Conservation (phyloP, 2,329 filamentous ascomycete species). For the Fusarium albosuccineum region DNA sequence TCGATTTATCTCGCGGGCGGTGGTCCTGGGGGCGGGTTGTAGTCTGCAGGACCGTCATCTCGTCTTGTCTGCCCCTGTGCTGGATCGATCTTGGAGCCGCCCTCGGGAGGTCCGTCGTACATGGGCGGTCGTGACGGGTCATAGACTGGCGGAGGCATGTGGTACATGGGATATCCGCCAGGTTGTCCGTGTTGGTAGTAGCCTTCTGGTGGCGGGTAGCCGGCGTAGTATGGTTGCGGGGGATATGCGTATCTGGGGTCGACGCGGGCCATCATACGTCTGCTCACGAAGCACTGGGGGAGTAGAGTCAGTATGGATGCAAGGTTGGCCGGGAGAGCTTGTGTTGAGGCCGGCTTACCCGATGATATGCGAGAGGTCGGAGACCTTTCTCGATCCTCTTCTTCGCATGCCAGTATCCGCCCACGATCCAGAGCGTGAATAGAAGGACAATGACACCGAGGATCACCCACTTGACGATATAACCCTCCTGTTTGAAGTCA, state of each 20-base stretch:
- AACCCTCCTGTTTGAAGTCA: constrained; percentile 63
- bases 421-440: constrained; percentile 72
- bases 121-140: constrained; percentile 69
- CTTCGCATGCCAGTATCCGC: constrained; percentile 79
- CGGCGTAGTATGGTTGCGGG: constrained; percentile 52
- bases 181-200: constrained; percentile 31
- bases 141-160: constrained; percentile 68
- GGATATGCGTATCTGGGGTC: constrained; percentile 64
- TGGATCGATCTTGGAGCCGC: constrained; percentile 67
- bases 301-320: constrained; percentile 5
- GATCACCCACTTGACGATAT: constrained; percentile 78
- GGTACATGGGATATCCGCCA: constrained; percentile 47
- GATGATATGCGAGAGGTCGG: constrained; percentile 76
- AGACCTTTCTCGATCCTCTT: constrained; percentile 74
- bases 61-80: constrained; percentile 55
- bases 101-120: constrained; percentile 64
- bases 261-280: constrained; percentile 59
- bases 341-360: constrained; percentile 57
- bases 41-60: constrained; percentile 37
- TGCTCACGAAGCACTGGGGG: constrained; percentile 65
- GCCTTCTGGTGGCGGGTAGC: constrained; percentile 54
- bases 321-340: background rate
- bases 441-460: constrained; percentile 72
- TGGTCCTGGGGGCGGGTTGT: constrained; percentile 62
- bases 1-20: constrained; percentile 49